Conservation (phyloP, 1,139 yeast genomes). For the Blastobotrys serpentis region DNA sequence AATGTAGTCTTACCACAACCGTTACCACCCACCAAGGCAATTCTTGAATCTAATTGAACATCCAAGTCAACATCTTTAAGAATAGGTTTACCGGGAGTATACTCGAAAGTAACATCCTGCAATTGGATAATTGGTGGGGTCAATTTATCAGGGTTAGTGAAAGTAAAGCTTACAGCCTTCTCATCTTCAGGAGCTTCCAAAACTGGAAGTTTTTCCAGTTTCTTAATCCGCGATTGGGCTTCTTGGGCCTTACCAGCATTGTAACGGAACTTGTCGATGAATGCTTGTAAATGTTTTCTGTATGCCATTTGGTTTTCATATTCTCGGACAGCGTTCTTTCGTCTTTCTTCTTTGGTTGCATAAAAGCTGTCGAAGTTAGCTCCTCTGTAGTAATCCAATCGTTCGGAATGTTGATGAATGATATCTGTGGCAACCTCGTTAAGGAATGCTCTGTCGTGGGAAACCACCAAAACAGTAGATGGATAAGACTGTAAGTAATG, state of each 20-base stretch:
- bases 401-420: conserved; percentile 94
- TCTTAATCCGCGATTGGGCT: conserved; percentile 96
- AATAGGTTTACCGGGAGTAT: conserved; percentile 58
- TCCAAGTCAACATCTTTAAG: conserved; percentile 80
- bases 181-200: conserved; percentile 96
- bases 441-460: conserved; percentile 95
- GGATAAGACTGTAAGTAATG: conserved; percentile 86
- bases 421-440: conserved; percentile 98
- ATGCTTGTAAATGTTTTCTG: conserved; percentile 87
- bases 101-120: conserved; percentile 84
- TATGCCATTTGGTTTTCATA: conserved; percentile 96
- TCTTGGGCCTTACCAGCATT: conserved; percentile 97
- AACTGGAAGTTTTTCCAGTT: conserved; percentile 87
- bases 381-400: conserved; percentile 94
- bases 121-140: conserved; percentile 94
- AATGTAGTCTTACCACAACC: conserved; percentile 99
- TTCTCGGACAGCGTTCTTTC: conserved; percentile 89
- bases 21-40: conserved; percentile 97
- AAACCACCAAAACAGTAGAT: conserved; percentile 89
- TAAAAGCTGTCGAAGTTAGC: conserved; percentile 91
- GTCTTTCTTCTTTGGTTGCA: conserved; percentile 90
- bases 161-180: conserved; percentile 75
- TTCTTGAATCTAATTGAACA: conserved; percentile 89
- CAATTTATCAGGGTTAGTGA: conserved; percentile 91
- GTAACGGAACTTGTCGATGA: conserved; percentile 93